Conservation (phyloP, 768 basidiomycete species). For the Ramaria rubella region DNA sequence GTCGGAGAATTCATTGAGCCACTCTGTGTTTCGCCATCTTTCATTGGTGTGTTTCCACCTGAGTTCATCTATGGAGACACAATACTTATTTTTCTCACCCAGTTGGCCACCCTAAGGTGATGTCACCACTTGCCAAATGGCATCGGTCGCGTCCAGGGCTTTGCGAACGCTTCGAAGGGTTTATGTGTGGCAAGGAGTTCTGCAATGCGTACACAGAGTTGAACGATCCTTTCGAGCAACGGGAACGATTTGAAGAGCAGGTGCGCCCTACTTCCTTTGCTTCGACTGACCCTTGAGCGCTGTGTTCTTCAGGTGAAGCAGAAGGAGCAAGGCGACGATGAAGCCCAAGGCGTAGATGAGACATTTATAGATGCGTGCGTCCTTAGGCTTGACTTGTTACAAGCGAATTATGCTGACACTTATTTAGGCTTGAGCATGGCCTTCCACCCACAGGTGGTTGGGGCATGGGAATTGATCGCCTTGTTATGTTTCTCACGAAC, state of each 20-base stretch:
- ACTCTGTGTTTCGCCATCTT: slow-evolving; percentile 91
- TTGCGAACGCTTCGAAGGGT: slow-evolving; percentile 98
- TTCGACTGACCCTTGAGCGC: neutral
- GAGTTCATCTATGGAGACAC: neutral
- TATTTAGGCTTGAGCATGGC: slow-evolving; percentile 82
- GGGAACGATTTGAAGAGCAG: slow-evolving; percentile 93
- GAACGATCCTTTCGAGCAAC: slow-evolving; percentile 97
- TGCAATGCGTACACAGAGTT: slow-evolving; percentile 99
- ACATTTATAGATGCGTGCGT: slow-evolving; percentile 90
- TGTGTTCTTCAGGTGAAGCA: slow-evolving; percentile 53
- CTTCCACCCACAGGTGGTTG: slow-evolving; percentile 96
- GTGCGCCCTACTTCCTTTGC: slow-evolving; percentile 24
- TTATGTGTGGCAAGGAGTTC: slow-evolving; percentile 97
- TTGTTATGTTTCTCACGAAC: slow-evolving; percentile 98
- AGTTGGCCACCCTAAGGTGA: slow-evolving; percentile 98
- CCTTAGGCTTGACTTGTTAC: neutral
- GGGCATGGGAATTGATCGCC: slow-evolving; percentile 92
- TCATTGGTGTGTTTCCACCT: slow-evolving; percentile 60
- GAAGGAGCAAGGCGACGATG: slow-evolving; percentile 96
- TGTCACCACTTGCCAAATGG: slow-evolving; percentile 99
- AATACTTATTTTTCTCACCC: slow-evolving; percentile 6
- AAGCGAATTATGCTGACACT: slow-evolving; percentile 7
- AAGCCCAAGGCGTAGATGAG: slow-evolving; percentile 96
- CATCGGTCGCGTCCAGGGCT: slow-evolving; percentile 95
- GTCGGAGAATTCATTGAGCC: slow-evolving; percentile 98